Evolutionary conservation across 352 stramenopile species (phyloP).

Genomic region (Phytophthora cryptogea): DNA sequence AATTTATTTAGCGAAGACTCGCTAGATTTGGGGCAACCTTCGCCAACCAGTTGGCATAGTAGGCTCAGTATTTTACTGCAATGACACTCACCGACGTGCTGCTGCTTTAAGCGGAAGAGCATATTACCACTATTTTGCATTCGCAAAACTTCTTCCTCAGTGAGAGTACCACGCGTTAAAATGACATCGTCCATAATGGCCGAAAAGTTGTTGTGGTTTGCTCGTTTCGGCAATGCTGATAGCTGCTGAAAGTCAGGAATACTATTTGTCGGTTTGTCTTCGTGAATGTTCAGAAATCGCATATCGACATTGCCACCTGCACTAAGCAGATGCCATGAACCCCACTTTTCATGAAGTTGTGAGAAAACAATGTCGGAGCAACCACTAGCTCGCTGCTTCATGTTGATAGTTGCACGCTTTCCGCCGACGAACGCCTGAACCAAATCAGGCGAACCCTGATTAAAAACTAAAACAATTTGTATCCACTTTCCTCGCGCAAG

Average conservation of each 20-base stretch:
- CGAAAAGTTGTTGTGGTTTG: constrained; percentile 12
- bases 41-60: constrained; percentile 35
- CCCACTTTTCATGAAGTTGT: constrained; percentile 13
- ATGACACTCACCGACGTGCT: constrained; percentile 29
- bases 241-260: background rate
- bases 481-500: constrained; percentile 23
- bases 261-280: background rate
- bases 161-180: constrained; percentile 13
- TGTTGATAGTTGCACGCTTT: constrained; percentile 21
- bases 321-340: constrained; percentile 20
- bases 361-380: constrained; percentile 2
- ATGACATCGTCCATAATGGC: constrained; percentile 44
- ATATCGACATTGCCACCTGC: constrained; percentile 13
- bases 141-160: constrained; percentile 17
- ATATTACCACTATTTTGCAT: constrained; percentile 31
- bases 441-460: constrained; percentile 3
- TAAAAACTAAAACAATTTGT: constrained; percentile 21
- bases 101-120: constrained; percentile 49
- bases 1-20: background rate
- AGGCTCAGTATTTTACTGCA: constrained; percentile 40
- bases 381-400: background rate
- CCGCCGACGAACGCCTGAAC: constrained; percentile 24
- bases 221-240: constrained; percentile 7
- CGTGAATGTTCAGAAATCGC: background rate
- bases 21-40: background rate